Base-by-base conservation (phyloP, 495 filamentous ascomycete species). In the Hyaloscypha hepaticicola region DNA sequence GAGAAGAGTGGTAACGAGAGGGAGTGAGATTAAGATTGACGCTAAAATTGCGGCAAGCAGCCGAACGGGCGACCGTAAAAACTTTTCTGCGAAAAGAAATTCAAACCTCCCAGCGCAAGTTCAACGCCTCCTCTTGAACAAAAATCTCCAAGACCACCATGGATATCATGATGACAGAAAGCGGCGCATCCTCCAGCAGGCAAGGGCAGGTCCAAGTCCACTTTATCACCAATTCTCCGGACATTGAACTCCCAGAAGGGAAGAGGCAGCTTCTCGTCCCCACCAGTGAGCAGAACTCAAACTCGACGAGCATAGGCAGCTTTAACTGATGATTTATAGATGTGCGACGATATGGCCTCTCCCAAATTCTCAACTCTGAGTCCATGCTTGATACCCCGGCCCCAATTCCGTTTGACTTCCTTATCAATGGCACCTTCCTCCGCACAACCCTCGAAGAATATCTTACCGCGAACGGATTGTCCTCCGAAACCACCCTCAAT, bases 391-490 rank as follows among this genome's bases (percentile, higher is more conserved):
- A 88, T 64, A 90, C 87, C 33, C 79, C 87, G 49, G 83, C 87
- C 50, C 89, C 94, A 16, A 85, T 96, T 41, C 95, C 95, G 28
- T 92, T 99, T 78, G 96, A 99, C 75, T 97, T 99, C 81, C 83
- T 99, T 65, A 86, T 96, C 76, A 91, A 93, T 70, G 95, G 96
- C 70, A 85, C 88, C 67, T 96, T 96, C 76, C 85, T 99, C 27
- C 88, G 91, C 48, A 90, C 91, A 27, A 91, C 89, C 33, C 83
- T 99, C 67, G 92, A 96, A 71, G 87, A 96, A 70, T 97, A 95
- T 77, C 85, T 99, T 57, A 87, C 85, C 25, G 78, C 83, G 66
- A 88, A 95, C 77, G 95, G 93, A 49, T 87, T 97, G 62, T 96
- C 91, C 48, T 82, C 92, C 29, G 95, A 99, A 78, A 88, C 88